These are phyloP conservation scores for Aspergillus proliferans DNA, from an alignment of 2,329 filamentous ascomycete genomes.

Conservation along the genomic window DNA sequence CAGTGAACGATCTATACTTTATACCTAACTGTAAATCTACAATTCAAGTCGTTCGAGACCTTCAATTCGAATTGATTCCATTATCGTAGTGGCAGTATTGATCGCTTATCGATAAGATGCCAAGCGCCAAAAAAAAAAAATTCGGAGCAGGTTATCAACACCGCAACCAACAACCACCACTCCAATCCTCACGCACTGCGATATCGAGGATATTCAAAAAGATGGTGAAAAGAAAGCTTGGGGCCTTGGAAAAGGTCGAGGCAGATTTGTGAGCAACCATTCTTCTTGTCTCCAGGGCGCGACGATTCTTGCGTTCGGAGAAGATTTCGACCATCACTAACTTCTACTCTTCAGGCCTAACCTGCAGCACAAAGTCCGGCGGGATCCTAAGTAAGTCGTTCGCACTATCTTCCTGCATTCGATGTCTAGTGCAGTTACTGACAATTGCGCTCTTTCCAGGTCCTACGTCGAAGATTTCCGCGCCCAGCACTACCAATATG, in stretches of 20 bases:
- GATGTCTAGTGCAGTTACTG: not conserved
- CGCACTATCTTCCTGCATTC: not conserved
- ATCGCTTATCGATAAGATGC: constrained; percentile 29
- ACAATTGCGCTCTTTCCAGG: constrained; percentile 35
- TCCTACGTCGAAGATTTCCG: constrained; percentile 87
- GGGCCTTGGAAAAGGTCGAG: constrained; percentile 90
- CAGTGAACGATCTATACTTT: not conserved
- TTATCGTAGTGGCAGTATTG: not conserved
- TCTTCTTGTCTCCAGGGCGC: not conserved
- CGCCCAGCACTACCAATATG: constrained; percentile 85
- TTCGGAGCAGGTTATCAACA: constrained; percentile 15
- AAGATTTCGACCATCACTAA: constrained; percentile 18
- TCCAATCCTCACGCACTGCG: constrained; percentile 67
- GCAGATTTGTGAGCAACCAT: constrained; percentile 63
- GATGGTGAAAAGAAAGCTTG: constrained; percentile 84
- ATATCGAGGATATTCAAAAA: constrained; percentile 4
- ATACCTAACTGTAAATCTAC: too few relatives aligned
- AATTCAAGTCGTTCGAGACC: too few relatives aligned
- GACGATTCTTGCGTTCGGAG: not conserved
- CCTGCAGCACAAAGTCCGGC: constrained; percentile 83
- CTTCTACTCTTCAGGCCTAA: constrained; percentile 54
- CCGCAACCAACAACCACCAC: constrained; percentile 46
- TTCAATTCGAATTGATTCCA: too few relatives aligned
- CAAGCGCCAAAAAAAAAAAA: constrained; percentile 21
- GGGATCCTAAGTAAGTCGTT: constrained; percentile 65